phyloP scores from a whole-genome alignment of 2,329 filamentous ascomycete genomes.

The Fusarium miscanthi region DNA sequence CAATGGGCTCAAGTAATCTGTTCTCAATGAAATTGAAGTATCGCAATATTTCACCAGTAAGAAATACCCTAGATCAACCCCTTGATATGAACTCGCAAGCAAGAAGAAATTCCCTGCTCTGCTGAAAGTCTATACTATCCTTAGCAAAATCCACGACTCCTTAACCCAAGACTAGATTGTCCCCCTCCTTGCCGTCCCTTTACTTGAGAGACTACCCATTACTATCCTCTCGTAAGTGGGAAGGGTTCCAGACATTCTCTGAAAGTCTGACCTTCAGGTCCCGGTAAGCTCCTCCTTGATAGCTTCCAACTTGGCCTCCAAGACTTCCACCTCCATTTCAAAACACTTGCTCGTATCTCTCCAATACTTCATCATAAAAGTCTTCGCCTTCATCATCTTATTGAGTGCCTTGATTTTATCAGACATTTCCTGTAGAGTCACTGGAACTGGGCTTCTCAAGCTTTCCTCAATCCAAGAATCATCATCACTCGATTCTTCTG shows the following conservation, averaged over 20 bases:
- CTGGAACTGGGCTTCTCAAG: neutral
- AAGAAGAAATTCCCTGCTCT: neutral
- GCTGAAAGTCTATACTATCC: neutral
- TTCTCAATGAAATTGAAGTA: too few species aligned
- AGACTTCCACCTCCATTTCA: neutral
- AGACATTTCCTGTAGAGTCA: neutral
- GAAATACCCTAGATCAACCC: too few species aligned
- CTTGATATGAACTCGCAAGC: too few species aligned
- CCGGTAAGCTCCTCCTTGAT: neutral
- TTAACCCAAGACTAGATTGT: neutral
- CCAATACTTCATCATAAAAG: neutral
- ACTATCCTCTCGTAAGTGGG: neutral
- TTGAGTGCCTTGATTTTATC: neutral
- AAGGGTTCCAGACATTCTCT: fast-evolving
- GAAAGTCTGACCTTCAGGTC: neutral
- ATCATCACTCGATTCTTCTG: neutral
- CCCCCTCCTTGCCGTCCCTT: too few species aligned
- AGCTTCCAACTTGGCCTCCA: neutral
- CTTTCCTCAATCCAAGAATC: neutral
- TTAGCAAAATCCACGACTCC: neutral
- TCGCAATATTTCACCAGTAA: too few species aligned
- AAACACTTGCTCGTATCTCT: neutral
- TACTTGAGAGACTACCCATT: neutral
- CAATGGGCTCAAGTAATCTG: neutral
- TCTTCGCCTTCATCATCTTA: neutral